Percentiles rank a stretch among this genome's conserved stretches.
These are phyloP conservation scores for Curvularia spicifera DNA, from an alignment of 2,329 filamentous ascomycete genomes.

Conservation along the genomic window DNA sequence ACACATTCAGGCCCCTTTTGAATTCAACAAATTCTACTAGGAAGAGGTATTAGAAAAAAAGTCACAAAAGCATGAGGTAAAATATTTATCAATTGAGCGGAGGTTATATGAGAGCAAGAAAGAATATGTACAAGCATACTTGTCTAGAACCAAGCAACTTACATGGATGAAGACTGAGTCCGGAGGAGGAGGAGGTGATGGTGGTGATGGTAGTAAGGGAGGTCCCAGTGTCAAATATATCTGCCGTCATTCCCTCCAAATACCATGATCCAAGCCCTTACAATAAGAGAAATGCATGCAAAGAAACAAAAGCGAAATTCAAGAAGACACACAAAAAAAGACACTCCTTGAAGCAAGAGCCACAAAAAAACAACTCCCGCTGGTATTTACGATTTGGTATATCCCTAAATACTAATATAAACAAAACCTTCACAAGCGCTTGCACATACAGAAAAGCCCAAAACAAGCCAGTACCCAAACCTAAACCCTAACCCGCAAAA, in stretches of 20 bases:
- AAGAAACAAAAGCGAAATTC: not conserved
- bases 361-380: constrained; percentile 26
- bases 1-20: too few relatives aligned
- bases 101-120: not conserved
- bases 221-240: not conserved
- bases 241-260: too few relatives aligned
- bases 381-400: constrained; percentile 37
- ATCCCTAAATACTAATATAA: constrained; percentile 21
- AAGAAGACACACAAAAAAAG: not conserved
- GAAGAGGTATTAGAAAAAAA: not conserved
- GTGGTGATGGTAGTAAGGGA: not conserved
- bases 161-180: not conserved
- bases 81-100: too few relatives aligned
- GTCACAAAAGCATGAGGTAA: too few relatives aligned
- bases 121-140: constrained; percentile 13
- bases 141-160: not conserved
- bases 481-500: too few relatives aligned
- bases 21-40: not conserved
- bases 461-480: too few relatives aligned
- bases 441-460: too few relatives aligned
- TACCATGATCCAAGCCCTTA: not conserved
- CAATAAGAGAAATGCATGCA: not conserved
- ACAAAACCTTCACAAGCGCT: not conserved
- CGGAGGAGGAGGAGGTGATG: not conserved
- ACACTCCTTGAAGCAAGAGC: not conserved